Percentiles rank a stretch among this genome's conserved stretches.
Conservation (phyloP, 2,329 filamentous ascomycete genomes). For the Ilyonectria mors-panacis region DNA sequence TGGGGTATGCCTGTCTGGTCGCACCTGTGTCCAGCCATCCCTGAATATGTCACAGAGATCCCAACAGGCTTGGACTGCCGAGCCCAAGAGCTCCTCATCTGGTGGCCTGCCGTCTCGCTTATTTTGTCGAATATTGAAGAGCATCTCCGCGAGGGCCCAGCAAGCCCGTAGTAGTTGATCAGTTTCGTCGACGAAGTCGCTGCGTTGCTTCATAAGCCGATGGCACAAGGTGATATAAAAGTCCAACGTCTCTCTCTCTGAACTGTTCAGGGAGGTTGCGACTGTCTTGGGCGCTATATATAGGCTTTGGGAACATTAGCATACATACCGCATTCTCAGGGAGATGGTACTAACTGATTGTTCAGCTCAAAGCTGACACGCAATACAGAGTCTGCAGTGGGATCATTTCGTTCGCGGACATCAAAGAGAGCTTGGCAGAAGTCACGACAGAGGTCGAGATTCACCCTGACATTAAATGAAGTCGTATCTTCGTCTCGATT, state of each 20-base stretch:
- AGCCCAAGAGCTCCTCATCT: conserved; percentile 88
- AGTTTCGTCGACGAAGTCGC: conserved; percentile 83
- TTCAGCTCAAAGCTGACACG: conserved; percentile 95
- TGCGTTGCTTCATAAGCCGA: conserved; percentile 94
- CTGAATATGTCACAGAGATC: conserved; percentile 94
- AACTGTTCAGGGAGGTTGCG: conserved; percentile 88
- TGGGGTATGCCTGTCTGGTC: conserved; percentile 88
- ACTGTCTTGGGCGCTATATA: conserved; percentile 90
- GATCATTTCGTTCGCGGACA: conserved; percentile 82
- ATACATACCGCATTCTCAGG: background rate
- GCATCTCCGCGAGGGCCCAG: conserved; percentile 92
- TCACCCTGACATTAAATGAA: conserved; percentile 77
- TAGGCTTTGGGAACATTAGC: conserved; percentile 65
- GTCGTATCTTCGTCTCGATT: conserved; percentile 80
- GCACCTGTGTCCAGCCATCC: conserved; percentile 90
- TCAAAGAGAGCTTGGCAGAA: conserved; percentile 96
- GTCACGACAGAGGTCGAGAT: conserved; percentile 88
- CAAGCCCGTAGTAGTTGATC: conserved; percentile 88
- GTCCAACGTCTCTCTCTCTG: conserved; percentile 88
- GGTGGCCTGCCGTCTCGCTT: conserved; percentile 79
- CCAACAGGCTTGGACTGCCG: conserved; percentile 94
- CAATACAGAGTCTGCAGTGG: conserved; percentile 86
- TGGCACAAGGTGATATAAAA: conserved; percentile 97
- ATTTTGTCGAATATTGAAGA: conserved; percentile 91
- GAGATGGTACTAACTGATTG: conserved; percentile 76